Evolutionary conservation across 2,329 filamentous ascomycete species (phyloP).

Genomic region (Aspergillus latus): DNA sequence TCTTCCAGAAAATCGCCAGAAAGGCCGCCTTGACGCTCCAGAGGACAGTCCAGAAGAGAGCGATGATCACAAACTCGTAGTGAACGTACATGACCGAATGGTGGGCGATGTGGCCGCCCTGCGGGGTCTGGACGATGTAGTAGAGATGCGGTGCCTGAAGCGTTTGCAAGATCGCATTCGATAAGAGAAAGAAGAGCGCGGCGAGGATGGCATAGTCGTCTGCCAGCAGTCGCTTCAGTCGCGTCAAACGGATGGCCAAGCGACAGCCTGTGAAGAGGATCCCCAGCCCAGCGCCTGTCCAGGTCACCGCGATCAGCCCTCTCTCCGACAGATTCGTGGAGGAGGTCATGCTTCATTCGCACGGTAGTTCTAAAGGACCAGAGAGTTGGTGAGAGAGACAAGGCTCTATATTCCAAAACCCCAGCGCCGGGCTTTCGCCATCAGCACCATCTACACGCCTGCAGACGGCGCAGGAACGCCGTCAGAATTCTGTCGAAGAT

Average conservation of each 20-base stretch:
- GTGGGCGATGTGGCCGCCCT: slow-evolving; percentile 13
- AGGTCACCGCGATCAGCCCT: slow-evolving; percentile 22
- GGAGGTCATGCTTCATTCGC: slow-evolving; percentile 10
- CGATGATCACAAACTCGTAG: slow-evolving; percentile 23
- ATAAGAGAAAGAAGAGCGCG: slow-evolving; percentile 18
- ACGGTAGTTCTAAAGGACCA: not conserved
- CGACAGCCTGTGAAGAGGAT: slow-evolving; percentile 18
- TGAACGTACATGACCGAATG: slow-evolving; percentile 18
- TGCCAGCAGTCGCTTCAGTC: slow-evolving; percentile 17
- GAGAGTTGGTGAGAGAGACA: too few species aligned
- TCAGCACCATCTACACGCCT: too few species aligned
- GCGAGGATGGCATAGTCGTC: slow-evolving; percentile 24
- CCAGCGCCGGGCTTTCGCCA: too few species aligned
- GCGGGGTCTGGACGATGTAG: slow-evolving; percentile 16
- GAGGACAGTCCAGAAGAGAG: slow-evolving; percentile 24
- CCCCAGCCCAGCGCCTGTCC: slow-evolving; percentile 20
- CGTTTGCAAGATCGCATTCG: slow-evolving; percentile 22
- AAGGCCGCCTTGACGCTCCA: slow-evolving; percentile 25
- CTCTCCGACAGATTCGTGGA: slow-evolving; percentile 13
- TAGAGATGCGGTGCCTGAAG: slow-evolving; percentile 24
- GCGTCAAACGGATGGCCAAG: slow-evolving; percentile 17
- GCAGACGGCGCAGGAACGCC: too few species aligned
- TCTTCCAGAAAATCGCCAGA: slow-evolving; percentile 23
- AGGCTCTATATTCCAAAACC: too few species aligned
- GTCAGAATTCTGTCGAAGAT: too few species aligned